Evolutionary conservation across 129 eudicot species (phyloP).

Genomic region (Artemisia argyi): DNA sequence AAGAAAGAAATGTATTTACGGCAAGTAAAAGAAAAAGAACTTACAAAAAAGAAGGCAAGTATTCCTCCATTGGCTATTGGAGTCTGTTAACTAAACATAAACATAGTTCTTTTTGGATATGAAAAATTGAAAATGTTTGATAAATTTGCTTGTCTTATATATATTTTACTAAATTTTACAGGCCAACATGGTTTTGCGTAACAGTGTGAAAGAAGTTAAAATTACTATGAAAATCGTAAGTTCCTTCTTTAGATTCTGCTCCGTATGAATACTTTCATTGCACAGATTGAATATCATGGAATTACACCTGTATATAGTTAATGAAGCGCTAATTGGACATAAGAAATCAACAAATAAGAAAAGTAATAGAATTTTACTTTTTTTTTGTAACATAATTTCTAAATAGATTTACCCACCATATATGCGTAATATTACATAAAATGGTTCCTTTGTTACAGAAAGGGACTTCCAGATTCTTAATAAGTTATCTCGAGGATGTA

Average conservation of each 20-base stretch:
- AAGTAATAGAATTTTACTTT: no score
- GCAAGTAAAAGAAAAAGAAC: constrained; percentile 54
- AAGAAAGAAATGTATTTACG: constrained; percentile 52
- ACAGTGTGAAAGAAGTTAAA: neutral
- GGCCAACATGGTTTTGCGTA: neutral
- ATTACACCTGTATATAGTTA: neutral
- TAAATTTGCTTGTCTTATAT: neutral
- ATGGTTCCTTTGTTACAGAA: neutral
- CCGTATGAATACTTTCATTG: neutral
- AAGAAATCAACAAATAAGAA: no score
- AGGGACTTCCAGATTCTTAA: neutral
- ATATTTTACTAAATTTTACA: neutral
- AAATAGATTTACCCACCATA: no score
- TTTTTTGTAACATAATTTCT: no score
- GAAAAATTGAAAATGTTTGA: neutral
- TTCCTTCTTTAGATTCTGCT: neutral
- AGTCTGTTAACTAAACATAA: neutral
- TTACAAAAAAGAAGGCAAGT: constrained; percentile 55
- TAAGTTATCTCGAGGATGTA: neutral
- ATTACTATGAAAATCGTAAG: constrained; percentile 11
- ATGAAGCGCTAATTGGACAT: no score
- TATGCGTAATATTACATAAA: no score
- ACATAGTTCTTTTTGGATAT: constrained; percentile 4
- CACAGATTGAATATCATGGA: neutral
- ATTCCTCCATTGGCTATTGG: neutral